Percentiles rank a stretch among this genome's conserved stretches.
phyloP scores from a whole-genome alignment of 2,329 filamentous ascomycete genomes.

The Zalaria sp. region DNA sequence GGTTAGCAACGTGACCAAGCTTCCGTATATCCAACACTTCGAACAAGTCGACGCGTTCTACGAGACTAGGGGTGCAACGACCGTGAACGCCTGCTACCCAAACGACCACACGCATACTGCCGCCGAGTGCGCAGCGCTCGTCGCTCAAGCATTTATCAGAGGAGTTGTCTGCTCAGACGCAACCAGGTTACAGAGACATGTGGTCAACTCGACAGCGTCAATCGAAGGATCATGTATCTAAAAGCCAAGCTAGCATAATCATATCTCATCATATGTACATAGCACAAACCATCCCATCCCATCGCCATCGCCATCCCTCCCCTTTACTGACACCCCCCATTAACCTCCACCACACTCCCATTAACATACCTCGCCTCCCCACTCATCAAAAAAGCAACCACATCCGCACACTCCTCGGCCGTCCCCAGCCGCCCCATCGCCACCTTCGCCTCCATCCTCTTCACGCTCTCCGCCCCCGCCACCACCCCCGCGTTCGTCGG shows the following conservation, averaged over 20 bases:
- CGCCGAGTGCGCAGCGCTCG: conserved; percentile 39
- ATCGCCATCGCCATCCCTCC: too few species aligned
- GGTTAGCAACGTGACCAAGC: conserved; percentile 34
- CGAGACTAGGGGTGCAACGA: conserved; percentile 32
- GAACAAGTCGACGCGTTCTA: conserved; percentile 42
- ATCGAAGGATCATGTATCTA: conserved; percentile 2
- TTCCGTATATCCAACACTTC: conserved; percentile 45
- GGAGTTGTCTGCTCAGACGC: conserved; percentile 12
- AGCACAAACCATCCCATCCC: too few species aligned
- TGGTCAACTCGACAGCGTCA: conserved; percentile 5
- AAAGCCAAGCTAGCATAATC: background rate
- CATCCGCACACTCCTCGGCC: conserved; percentile 34
- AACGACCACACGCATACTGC: conserved; percentile 51
- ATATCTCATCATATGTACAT: too few species aligned
- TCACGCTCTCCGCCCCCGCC: conserved; percentile 29
- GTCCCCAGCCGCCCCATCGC: conserved; percentile 28
- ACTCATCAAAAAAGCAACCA: conserved; percentile 35
- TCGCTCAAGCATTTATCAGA: conserved; percentile 45
- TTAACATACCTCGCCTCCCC: conserved; percentile 32
- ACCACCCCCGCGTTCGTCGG: conserved; percentile 36
- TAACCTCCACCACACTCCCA: conserved; percentile 33
- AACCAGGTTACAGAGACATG: conserved; percentile 3
- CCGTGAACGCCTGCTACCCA: conserved; percentile 41
- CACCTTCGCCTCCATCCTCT: conserved; percentile 23
- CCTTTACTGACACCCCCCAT: conserved; percentile 20